These are phyloP conservation scores for Lepiota venenata DNA, from an alignment of 768 basidiomycete genomes.

Conservation along the genomic window DNA sequence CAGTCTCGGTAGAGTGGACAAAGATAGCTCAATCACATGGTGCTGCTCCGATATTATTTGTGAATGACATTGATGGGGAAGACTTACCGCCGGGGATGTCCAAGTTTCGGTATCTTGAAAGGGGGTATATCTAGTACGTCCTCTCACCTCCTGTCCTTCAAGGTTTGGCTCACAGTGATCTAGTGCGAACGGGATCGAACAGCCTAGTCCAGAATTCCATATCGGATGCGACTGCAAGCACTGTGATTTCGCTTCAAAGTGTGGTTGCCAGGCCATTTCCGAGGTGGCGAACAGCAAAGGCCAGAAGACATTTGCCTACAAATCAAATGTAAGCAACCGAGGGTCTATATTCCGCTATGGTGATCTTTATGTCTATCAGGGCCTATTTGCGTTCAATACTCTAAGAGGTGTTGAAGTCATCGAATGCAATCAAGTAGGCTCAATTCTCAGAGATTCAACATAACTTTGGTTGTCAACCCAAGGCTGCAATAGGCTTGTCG, in stretches of 20 bases:
- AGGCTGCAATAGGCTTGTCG: slow-evolving; percentile 34
- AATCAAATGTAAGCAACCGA: slow-evolving; percentile 25
- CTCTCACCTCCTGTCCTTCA: not conserved
- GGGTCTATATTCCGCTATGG: not conserved
- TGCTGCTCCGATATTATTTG: slow-evolving; percentile 32
- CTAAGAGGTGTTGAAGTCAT: slow-evolving; percentile 48
- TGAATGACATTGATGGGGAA: slow-evolving; percentile 41
- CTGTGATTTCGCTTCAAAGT: slow-evolving; percentile 31
- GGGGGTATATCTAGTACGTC: slow-evolving; percentile 45
- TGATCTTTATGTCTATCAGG: slow-evolving; percentile 28
- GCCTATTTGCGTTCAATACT: slow-evolving; percentile 43
- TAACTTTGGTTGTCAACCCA: not conserved
- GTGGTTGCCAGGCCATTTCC: slow-evolving; percentile 48
- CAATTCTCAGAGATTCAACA: not conserved
- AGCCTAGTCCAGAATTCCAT: slow-evolving; percentile 27
- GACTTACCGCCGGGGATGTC: slow-evolving; percentile 38
- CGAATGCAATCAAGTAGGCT: slow-evolving; percentile 61
- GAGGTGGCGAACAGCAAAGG: slow-evolving; percentile 29
- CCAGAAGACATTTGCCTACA: slow-evolving; percentile 40
- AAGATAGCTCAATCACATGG: slow-evolving; percentile 29
- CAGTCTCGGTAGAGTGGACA: slow-evolving; percentile 3
- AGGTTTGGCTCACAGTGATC: slow-evolving; percentile 16
- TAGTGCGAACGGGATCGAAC: slow-evolving; percentile 14
- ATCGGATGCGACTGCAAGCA: slow-evolving; percentile 40
- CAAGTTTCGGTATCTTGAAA: slow-evolving; percentile 52